Evolutionary conservation across 148 eudicot genomes (phyloP).

Genomic region (Cornus controversa): DNA sequence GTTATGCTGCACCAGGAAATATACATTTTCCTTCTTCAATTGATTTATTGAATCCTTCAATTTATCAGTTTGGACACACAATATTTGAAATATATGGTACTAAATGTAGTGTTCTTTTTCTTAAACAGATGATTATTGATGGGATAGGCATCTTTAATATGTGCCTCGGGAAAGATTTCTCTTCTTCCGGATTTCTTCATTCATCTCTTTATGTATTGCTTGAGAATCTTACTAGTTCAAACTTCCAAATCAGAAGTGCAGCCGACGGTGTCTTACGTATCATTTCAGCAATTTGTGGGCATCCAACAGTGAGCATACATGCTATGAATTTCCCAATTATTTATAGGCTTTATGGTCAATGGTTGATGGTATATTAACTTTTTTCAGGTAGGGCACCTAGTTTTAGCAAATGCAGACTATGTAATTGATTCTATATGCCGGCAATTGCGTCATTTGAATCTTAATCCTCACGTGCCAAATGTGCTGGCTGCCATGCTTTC

Average conservation of each 20-base stretch:
- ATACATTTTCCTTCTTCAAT: constrained; percentile 17
- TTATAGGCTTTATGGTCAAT: constrained; percentile 1
- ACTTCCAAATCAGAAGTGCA: constrained; percentile 70
- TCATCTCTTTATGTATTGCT: constrained; percentile 81
- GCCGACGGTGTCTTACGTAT: constrained; percentile 75
- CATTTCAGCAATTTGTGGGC: constrained; percentile 63
- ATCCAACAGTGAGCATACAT: constrained; percentile 60
- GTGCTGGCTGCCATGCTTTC: constrained; percentile 93
- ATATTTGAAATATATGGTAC: neutral
- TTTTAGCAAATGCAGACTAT: constrained; percentile 87
- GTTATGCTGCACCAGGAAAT: constrained; percentile 74
- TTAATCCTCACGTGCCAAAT: constrained; percentile 83
- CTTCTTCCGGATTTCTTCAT: constrained; percentile 81
- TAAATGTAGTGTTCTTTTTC: constrained; percentile 14
- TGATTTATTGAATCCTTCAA: neutral
- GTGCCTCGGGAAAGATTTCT: constrained; percentile 67
- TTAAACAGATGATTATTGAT: constrained; percentile 76
- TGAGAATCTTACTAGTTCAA: constrained; percentile 79
- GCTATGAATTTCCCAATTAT: neutral
- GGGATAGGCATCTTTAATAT: constrained; percentile 82
- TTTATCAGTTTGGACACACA: constrained; percentile 1
- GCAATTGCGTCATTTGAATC: constrained; percentile 85
- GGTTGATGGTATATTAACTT: constrained; percentile 5
- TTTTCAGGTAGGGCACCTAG: constrained; percentile 86
- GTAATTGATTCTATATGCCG: constrained; percentile 84